phyloP scores from a whole-genome alignment of 1,284 basidiomycete genomes.

The Cutaneotrichosporon cutaneum region DNA sequence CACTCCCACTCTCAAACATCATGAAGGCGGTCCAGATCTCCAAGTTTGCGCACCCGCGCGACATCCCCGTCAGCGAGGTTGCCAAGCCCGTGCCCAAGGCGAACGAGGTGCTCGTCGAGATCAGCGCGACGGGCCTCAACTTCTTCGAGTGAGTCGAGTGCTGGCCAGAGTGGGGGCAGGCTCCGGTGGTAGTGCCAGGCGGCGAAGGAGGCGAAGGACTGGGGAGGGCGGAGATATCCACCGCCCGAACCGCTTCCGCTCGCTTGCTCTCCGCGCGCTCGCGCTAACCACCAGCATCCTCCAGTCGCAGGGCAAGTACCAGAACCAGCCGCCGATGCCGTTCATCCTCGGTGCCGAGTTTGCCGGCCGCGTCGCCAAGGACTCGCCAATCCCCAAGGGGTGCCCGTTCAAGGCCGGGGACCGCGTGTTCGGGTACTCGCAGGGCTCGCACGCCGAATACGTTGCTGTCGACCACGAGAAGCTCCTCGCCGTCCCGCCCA shows the following conservation, averaged over 20 bases:
- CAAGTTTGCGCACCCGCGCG: slow-evolving; percentile 69
- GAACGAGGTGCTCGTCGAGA: slow-evolving; percentile 74
- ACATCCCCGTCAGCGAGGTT: slow-evolving; percentile 63
- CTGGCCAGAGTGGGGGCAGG: background rate
- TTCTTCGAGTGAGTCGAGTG: slow-evolving; percentile 45
- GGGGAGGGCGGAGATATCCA: background rate
- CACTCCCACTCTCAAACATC: background rate
- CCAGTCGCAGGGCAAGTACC: slow-evolving; percentile 84
- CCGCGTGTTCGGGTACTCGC: slow-evolving; percentile 81
- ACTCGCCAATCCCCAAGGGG: slow-evolving; percentile 76
- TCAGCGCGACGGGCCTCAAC: slow-evolving; percentile 58
- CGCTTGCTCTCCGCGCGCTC: background rate
- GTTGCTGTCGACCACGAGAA: slow-evolving; percentile 59
- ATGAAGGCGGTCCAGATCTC: slow-evolving; percentile 80
- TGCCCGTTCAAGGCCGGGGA: slow-evolving; percentile 80
- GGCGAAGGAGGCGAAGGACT: too few relatives aligned
- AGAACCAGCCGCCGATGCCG: slow-evolving; percentile 75
- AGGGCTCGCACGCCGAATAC: slow-evolving; percentile 74
- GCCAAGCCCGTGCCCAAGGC: slow-evolving; percentile 61
- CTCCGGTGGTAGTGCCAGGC: too few relatives aligned
- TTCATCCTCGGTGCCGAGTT: slow-evolving; percentile 84
- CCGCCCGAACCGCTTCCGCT: too few relatives aligned
- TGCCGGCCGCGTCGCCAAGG: slow-evolving; percentile 69
- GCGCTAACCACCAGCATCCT: slow-evolving; percentile 58
- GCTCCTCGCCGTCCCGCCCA: slow-evolving; percentile 63